phyloP scores from a whole-genome alignment of 129 eudicot species.

The Mikania micrantha region DNA sequence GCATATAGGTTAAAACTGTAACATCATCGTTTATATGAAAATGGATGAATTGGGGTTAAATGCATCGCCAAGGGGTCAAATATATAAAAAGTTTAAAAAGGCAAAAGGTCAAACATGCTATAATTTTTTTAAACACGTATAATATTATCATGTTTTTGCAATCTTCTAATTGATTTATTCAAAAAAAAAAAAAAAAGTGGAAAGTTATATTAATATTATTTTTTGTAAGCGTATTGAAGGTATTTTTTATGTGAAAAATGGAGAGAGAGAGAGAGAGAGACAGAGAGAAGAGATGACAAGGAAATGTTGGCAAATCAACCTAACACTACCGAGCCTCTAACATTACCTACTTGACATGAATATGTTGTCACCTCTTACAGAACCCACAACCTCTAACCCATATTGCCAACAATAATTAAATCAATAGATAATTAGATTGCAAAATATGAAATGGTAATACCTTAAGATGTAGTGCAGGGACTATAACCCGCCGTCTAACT shows the following conservation, averaged over 20 bases:
- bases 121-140: background rate
- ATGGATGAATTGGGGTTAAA: background rate
- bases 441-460: slow-evolving; percentile 26
- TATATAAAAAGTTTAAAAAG: background rate
- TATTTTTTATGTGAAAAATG: too few species aligned
- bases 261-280: too few species aligned
- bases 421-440: background rate
- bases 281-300: too few species aligned
- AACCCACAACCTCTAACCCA: too few species aligned
- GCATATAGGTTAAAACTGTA: background rate
- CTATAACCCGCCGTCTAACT: slow-evolving; percentile 89
- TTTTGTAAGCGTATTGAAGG: too few species aligned
- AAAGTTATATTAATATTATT: background rate
- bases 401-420: background rate
- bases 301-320: too few species aligned
- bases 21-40: background rate
- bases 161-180: background rate
- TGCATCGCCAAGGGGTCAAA: background rate
- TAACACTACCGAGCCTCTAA: background rate
- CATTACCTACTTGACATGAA: background rate
- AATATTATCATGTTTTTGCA: background rate
- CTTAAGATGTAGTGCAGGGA: slow-evolving; percentile 92
- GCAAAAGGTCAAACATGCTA: background rate
- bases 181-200: background rate
- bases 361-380: too few species aligned